Conservation (phyloP, 192 early-diverging fungal species). For the Funneliformis geosporum region DNA sequence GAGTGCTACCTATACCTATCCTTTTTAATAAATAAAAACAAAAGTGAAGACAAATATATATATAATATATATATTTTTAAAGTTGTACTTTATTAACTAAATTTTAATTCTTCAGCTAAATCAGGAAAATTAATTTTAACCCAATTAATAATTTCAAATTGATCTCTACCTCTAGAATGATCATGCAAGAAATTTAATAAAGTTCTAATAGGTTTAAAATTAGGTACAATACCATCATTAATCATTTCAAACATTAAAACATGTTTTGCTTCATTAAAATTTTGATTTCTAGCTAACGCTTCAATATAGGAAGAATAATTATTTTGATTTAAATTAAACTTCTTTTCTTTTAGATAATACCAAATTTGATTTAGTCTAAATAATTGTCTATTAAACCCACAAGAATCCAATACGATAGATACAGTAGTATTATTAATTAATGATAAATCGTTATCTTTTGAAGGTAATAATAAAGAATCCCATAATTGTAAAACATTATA, state of each 20-base stretch:
- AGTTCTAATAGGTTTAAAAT: conserved; percentile 2
- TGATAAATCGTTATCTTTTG: not conserved
- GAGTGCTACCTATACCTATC: not conserved
- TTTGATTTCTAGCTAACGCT: conserved; percentile 37
- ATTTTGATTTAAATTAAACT: conserved; percentile 39
- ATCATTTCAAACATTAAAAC: conserved; percentile 19
- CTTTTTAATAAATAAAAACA: not conserved
- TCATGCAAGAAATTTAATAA: conserved; percentile 28
- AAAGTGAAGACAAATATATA: too few relatives aligned
- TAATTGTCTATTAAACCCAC: conserved; percentile 35
- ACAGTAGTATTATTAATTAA: conserved; percentile 39
- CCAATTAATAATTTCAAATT: conserved; percentile 30
- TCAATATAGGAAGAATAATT: conserved; percentile 50
- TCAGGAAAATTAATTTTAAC: conserved; percentile 19
- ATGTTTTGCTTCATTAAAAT: conserved; percentile 26
- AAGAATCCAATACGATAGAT: conserved; percentile 45
- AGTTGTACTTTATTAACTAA: conserved; percentile 29
- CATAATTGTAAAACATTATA: conserved; percentile 41
- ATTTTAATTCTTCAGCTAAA: conserved; percentile 26
- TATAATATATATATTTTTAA: too few relatives aligned
- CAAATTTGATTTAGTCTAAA: conserved; percentile 37
- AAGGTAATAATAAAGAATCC: conserved; percentile 34
- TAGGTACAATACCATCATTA: not conserved
- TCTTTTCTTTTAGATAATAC: conserved; percentile 30
- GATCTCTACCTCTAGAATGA: not conserved